phyloP scores from a whole-genome alignment of 495 filamentous ascomycete genomes.

The Friedmanniomyces simplex region DNA sequence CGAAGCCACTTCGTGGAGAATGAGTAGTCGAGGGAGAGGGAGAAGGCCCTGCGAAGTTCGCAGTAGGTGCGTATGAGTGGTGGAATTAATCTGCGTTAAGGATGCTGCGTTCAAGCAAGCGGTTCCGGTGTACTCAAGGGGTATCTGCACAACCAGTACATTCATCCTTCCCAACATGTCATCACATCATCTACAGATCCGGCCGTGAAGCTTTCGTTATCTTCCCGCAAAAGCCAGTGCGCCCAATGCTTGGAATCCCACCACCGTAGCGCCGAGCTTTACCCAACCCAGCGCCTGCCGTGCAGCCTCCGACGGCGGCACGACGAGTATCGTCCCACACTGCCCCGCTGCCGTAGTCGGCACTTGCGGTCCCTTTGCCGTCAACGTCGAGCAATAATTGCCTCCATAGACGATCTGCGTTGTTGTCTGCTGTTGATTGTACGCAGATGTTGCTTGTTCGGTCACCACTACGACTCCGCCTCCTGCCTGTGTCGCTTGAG shows the following conservation, averaged over 20 bases:
- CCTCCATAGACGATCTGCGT: conserved; percentile 5
- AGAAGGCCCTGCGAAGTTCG: neutral
- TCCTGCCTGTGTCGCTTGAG: conserved; percentile 5
- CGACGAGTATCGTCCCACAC: conserved; percentile 21
- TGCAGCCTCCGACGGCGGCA: neutral
- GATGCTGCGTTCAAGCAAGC: neutral
- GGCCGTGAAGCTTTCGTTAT: neutral
- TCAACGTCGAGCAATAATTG: conserved; percentile 18
- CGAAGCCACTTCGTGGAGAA: conserved; percentile 10
- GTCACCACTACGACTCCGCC: neutral
- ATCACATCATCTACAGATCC: neutral
- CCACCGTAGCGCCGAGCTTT: neutral
- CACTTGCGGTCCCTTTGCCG: conserved; percentile 16
- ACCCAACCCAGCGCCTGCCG: neutral
- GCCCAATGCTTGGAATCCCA: conserved; percentile 4
- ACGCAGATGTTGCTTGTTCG: conserved; percentile 2
- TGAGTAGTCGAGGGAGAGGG: neutral
- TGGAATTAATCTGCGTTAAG: no score
- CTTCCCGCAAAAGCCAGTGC: conserved; percentile 3
- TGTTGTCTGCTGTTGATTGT: conserved; percentile 1
- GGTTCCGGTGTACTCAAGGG: no score
- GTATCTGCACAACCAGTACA: neutral
- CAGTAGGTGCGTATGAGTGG: neutral
- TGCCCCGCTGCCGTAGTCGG: conserved; percentile 14
- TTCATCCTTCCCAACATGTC: neutral